Percentiles rank a stretch among this genome's conserved stretches.
phyloP scores from a whole-genome alignment of 345 rosid species.

The Anastatica hierochuntica region DNA sequence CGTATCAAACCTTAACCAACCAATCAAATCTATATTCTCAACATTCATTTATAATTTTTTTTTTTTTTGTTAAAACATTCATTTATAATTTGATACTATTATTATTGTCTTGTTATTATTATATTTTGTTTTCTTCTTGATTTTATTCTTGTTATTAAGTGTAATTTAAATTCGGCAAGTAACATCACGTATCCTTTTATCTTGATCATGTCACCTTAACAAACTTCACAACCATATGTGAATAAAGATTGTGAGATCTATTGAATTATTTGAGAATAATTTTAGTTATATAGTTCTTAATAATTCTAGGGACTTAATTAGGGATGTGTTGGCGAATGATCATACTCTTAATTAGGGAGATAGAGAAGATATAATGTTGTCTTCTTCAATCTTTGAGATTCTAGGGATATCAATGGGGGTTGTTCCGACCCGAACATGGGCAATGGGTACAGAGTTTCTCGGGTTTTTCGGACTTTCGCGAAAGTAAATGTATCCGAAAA shows the following conservation, averaged over 20 bases:
- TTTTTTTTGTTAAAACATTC: no score
- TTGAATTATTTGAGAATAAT: neutral
- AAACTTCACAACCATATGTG: neutral
- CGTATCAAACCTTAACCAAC: conserved; percentile 25
- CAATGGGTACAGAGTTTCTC: no score
- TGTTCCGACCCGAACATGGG: no score
- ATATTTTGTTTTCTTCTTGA: neutral
- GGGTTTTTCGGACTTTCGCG: no score
- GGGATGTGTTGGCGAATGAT: no score
- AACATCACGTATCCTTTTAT: conserved; percentile 19
- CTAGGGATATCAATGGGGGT: no score
- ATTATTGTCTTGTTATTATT: no score
- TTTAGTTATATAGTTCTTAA: neutral
- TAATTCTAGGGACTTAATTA: no score
- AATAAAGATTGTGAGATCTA: conserved; percentile 11
- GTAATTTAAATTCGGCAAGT: neutral
- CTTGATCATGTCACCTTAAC: conserved; percentile 25
- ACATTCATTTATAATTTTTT: neutral
- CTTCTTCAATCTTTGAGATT: no score
- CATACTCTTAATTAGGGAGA: no score
- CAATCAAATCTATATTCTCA: conserved; percentile 16
- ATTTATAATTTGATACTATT: neutral
- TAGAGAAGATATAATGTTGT: no score
- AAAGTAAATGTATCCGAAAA: no score
- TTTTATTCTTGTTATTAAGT: conserved; percentile 14